These are phyloP conservation scores for Tulasnella calospora DNA, from an alignment of 768 basidiomycete species.

Conservation along the genomic window DNA sequence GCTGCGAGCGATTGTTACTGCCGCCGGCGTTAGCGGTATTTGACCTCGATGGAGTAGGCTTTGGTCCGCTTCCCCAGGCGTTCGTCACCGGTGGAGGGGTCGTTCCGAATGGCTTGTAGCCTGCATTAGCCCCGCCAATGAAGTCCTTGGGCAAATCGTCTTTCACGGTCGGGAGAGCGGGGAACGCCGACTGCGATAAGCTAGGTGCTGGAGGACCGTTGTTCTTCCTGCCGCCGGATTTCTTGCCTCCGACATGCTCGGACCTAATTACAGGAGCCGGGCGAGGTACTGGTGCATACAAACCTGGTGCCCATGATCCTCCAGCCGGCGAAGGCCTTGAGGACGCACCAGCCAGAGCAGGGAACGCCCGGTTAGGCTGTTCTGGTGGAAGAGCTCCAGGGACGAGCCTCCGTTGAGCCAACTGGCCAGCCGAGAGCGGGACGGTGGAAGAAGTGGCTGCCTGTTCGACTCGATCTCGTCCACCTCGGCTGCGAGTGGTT, in stretches of 20 bases:
- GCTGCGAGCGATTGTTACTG: not conserved
- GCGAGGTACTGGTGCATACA: not conserved
- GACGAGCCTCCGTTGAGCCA: constrained; percentile 40
- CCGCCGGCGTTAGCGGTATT: not conserved
- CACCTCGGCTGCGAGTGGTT: constrained; percentile 57
- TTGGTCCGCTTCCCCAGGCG: not conserved
- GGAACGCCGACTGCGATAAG: constrained; percentile 46
- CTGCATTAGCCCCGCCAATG: not conserved
- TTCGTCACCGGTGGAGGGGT: not conserved
- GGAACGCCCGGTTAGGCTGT: not conserved
- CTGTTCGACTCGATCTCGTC: constrained; percentile 83
- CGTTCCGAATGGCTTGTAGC: not conserved
- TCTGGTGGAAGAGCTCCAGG: constrained; percentile 25
- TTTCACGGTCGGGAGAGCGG: constrained; percentile 57
- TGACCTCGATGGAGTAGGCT: not conserved
- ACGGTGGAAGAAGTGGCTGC: constrained; percentile 56
- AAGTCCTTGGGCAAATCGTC: constrained; percentile 25
- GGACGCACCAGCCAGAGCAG: constrained; percentile 6
- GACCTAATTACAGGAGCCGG: constrained; percentile 25
- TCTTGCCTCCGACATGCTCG: constrained; percentile 46
- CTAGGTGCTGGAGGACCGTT: constrained; percentile 24
- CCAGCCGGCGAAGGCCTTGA: constrained; percentile 44
- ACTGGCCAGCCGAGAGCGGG: constrained; percentile 35
- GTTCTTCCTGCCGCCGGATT: not conserved
- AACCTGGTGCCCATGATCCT: not conserved